A percentile compares a stretch with the other conserved stretches of the same genome.
Conservation (phyloP, 176 grass and related monocot species). For the Panicum miliaceum region DNA sequence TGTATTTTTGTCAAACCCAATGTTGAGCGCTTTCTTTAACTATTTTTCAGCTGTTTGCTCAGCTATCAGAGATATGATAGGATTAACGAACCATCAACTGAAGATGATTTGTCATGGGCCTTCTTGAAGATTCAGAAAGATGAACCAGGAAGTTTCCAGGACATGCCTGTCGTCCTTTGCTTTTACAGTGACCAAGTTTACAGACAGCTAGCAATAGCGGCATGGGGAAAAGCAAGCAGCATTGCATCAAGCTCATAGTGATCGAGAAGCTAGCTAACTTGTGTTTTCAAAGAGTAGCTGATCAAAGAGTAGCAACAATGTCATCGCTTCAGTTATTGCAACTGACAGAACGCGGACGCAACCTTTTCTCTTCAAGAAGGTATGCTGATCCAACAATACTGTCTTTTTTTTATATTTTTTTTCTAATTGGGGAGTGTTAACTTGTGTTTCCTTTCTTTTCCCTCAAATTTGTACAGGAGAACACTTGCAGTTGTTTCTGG, state of each 20-base stretch:
- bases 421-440: neutral
- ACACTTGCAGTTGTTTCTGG: constrained; percentile 73
- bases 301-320: constrained; percentile 55
- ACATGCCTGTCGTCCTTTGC: constrained; percentile 18
- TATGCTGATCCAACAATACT: constrained; percentile 30
- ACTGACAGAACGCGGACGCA: constrained; percentile 71
- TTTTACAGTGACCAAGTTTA: no score
- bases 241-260: no score
- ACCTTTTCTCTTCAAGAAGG: constrained; percentile 82
- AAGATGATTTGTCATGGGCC: constrained; percentile 66
- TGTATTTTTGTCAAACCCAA: neutral
- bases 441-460: neutral
- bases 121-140: constrained; percentile 60
- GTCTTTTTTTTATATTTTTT: neutral
- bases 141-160: neutral
- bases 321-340: constrained; percentile 86
- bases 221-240: no score
- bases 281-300: no score
- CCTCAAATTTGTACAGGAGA: constrained; percentile 49
- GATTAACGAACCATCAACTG: constrained; percentile 44
- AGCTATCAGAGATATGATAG: constrained; percentile 59
- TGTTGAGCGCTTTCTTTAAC: neutral
- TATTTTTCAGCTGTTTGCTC: constrained; percentile 50
- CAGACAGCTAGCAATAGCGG: no score
- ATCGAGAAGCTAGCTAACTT: no score